Conservation (phyloP, 148 eudicot species). For the Silene latifolia region DNA sequence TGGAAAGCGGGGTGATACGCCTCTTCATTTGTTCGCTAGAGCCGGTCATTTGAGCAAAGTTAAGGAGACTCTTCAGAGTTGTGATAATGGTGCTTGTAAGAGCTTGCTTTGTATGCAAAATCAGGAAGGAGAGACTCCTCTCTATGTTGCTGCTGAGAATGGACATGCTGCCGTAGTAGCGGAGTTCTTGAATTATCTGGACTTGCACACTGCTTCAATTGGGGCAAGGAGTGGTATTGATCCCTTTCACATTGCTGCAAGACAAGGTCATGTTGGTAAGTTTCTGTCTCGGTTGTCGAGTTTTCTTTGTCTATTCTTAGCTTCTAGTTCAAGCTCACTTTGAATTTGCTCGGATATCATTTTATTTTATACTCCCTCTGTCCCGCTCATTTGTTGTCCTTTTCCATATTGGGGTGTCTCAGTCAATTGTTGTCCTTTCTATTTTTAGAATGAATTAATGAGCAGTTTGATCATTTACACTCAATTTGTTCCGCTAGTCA, state of each 20-base stretch:
- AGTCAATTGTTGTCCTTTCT: too few relatives aligned
- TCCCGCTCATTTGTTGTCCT: too few relatives aligned
- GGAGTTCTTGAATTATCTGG: constrained; percentile 71
- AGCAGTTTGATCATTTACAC: too few relatives aligned
- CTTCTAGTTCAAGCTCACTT: background rate
- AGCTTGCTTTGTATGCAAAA: constrained; percentile 66
- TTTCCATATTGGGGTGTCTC: too few relatives aligned
- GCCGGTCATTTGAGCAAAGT: constrained; percentile 67
- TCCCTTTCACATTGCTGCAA: constrained; percentile 86
- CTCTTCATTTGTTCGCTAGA: constrained; percentile 82
- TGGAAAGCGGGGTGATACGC: constrained; percentile 79
- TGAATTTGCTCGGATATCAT: too few relatives aligned
- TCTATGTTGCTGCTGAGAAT: constrained; percentile 78
- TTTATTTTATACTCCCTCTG: too few relatives aligned
- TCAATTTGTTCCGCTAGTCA: too few relatives aligned
- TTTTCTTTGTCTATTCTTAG: background rate
- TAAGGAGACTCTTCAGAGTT: constrained; percentile 56
- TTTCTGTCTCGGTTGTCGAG: constrained; percentile 5
- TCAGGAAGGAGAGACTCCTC: constrained; percentile 80
- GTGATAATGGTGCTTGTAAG: constrained; percentile 41
- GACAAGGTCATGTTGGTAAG: constrained; percentile 91
- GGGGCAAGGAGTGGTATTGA: constrained; percentile 78
- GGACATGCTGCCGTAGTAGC: constrained; percentile 61
- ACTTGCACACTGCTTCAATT: constrained; percentile 69
- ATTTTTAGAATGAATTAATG: too few relatives aligned